Conservation (phyloP, 331 rosid species). For the Acacia pycnantha region DNA sequence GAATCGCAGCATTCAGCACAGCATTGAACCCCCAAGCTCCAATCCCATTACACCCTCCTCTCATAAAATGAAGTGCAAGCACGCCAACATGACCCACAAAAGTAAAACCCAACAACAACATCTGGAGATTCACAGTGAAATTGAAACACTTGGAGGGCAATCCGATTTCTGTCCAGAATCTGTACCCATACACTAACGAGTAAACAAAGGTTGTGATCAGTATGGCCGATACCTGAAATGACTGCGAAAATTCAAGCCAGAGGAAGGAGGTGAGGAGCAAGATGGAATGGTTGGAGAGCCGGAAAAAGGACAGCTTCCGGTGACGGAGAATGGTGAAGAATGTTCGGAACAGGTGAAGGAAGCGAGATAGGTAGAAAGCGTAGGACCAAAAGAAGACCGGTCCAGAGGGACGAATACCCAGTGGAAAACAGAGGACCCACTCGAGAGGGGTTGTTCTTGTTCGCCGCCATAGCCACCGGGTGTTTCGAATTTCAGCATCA, state of each 20-base stretch:
- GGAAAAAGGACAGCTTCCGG: constrained; percentile 46
- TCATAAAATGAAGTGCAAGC: constrained; percentile 54
- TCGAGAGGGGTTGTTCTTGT: constrained; percentile 62
- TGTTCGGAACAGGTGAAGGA: constrained; percentile 65
- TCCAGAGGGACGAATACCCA: constrained; percentile 78
- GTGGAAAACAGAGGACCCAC: constrained; percentile 91
- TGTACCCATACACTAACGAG: constrained; percentile 58
- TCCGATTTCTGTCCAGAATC: constrained; percentile 73
- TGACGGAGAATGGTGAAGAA: constrained; percentile 55
- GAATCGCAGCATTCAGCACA: constrained; percentile 53
- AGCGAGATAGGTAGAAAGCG: constrained; percentile 68
- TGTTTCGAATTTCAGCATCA: constrained; percentile 64
- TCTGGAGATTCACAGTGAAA: constrained; percentile 51
- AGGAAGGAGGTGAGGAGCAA: constrained; percentile 59
- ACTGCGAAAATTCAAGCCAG: constrained; percentile 92
- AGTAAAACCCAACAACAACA: constrained; percentile 57
- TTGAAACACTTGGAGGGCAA: constrained; percentile 47
- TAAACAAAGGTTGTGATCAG: constrained; percentile 57
- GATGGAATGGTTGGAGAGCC: constrained; percentile 68
- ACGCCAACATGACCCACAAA: constrained; percentile 72
- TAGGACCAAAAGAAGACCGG: constrained; percentile 96
- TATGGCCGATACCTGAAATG: constrained; percentile 76
- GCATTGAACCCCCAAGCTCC: constrained; percentile 87
- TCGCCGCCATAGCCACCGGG: constrained; percentile 84
- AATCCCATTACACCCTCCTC: constrained; percentile 89